phyloP scores from a whole-genome alignment of 2,329 filamentous ascomycete species.

The Furcasterigmium sp. region DNA sequence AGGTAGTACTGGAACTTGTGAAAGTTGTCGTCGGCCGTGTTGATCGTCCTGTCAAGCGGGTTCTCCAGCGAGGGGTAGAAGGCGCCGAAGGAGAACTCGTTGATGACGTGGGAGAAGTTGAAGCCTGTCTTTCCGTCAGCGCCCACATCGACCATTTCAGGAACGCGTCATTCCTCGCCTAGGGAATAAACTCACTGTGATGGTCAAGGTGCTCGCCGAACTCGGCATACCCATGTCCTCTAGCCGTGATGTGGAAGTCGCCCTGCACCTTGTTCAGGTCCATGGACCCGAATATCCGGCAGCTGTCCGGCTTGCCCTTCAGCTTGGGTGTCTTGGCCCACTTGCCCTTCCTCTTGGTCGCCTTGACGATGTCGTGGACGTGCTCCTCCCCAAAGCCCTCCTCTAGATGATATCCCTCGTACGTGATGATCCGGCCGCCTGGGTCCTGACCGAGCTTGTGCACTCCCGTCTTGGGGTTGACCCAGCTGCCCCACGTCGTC shows the following conservation, averaged over 20 bases:
- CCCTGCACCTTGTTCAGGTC: conserved; percentile 96
- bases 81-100: conserved; percentile 93
- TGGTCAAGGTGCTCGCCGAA: conserved; percentile 78
- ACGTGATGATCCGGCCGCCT: conserved; percentile 49
- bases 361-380: conserved; percentile 82
- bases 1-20: conserved; percentile 98
- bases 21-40: conserved; percentile 70
- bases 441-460: conserved; percentile 54
- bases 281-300: conserved; percentile 83
- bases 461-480: conserved; percentile 58
- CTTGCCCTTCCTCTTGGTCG: conserved; percentile 57
- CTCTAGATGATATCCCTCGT: conserved; percentile 58
- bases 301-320: conserved; percentile 61
- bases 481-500: conserved; percentile 81
- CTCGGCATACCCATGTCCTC: conserved; percentile 91
- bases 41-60: conserved; percentile 87
- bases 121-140: conserved; percentile 54
- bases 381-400: conserved; percentile 75
- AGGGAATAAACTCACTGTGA: conserved; percentile 49
- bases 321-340: conserved; percentile 72
- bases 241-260: conserved; percentile 94
- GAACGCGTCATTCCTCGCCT: too few relatives aligned
- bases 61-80: conserved; percentile 93
- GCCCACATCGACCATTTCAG: too few relatives aligned
- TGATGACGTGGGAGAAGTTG: conserved; percentile 97